Base-by-base conservation (phyloP, 306 rosid species). In the Prinsepia uniflora region DNA sequence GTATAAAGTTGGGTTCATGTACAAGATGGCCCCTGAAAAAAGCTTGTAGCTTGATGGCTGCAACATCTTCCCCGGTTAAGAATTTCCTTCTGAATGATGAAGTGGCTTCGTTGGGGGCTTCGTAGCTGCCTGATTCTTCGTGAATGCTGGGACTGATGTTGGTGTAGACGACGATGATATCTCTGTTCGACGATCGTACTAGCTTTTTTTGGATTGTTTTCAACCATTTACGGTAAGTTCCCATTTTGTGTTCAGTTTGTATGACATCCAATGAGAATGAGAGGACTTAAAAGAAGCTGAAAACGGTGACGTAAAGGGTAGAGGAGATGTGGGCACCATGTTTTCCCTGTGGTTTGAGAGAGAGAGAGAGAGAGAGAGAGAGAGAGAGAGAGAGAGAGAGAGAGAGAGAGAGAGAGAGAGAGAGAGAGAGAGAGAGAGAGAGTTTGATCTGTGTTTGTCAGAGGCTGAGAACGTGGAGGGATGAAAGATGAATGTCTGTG, bases 21-120 rank as follows among this genome's bases (percentile, higher is more conserved):
- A 90, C 98, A 58, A 94, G 98, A 79, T 94, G 97, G 53, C 88
- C 89, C 84, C 97, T 80, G 86, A 90, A 90, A 68, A 50, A 70
- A 43, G 98, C 86, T 79, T 94, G 98, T 78, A 94, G 89, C 74
- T 76, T 94, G 62, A 71, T 83, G 70, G 92, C 92, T 0, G 91
- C 94, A 30, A 63, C 22, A 22, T 87, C 87, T 73, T 90, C 84
- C 36, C 41, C 13, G 52, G 78, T 68, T 48, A 63, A 10, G 22
- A 48, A 49, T 56, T 2, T 57, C 8, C 22, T 36, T n/a, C 7
- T 60, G 49, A 42, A 10, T 6, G 71, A 15, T 14, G 57, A 9
- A 57, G 70, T 45, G 5, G 14, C 22, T 17, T 40, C 58, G n/a
- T 40, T 15, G 62, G 64, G 47, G 13, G 69, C 69, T 68, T 77